Percentiles rank a stretch among this genome's conserved stretches.
Conservation (phyloP, 1,139 yeast genomes). For the Hyphopichia fennica region DNA sequence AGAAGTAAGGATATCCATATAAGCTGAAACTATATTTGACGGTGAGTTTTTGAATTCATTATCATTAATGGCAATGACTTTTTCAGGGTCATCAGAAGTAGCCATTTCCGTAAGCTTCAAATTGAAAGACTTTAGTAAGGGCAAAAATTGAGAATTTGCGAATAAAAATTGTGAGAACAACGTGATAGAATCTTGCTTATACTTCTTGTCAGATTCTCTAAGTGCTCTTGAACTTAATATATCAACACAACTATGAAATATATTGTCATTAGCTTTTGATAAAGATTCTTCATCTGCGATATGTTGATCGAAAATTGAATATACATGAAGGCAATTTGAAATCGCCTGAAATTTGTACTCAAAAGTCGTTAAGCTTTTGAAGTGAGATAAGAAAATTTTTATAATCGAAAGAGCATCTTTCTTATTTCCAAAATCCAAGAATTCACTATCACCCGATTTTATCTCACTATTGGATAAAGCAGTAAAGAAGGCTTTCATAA, state of each 20-base stretch:
- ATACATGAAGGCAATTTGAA: conserved; percentile 18
- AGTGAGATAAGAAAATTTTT: conserved; percentile 18
- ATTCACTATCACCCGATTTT: conserved; percentile 12
- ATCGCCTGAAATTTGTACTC: conserved; percentile 21
- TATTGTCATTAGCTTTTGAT: background rate
- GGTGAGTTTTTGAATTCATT: background rate
- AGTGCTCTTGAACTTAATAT: conserved; percentile 1
- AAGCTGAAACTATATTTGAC: background rate
- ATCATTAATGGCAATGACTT: background rate
- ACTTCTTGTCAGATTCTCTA: background rate
- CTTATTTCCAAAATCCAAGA: conserved; percentile 16
- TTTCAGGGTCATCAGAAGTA: background rate
- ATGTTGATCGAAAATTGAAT: conserved; percentile 9
- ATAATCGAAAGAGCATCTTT: conserved; percentile 19
- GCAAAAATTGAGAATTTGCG: background rate
- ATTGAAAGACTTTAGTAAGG: background rate
- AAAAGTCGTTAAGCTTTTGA: conserved; percentile 13
- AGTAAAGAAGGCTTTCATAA: conserved; percentile 22
- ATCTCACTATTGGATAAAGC: conserved; percentile 12
- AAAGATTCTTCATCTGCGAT: background rate
- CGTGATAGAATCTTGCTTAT: background rate
- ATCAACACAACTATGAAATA: background rate
- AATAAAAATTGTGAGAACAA: background rate
- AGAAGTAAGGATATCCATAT: background rate
- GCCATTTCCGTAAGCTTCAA: background rate